A percentile compares a stretch with the other conserved stretches of the same genome.
These are phyloP conservation scores for Candida bentonensis DNA, from an alignment of 805 yeast species.

Conservation along the genomic window DNA sequence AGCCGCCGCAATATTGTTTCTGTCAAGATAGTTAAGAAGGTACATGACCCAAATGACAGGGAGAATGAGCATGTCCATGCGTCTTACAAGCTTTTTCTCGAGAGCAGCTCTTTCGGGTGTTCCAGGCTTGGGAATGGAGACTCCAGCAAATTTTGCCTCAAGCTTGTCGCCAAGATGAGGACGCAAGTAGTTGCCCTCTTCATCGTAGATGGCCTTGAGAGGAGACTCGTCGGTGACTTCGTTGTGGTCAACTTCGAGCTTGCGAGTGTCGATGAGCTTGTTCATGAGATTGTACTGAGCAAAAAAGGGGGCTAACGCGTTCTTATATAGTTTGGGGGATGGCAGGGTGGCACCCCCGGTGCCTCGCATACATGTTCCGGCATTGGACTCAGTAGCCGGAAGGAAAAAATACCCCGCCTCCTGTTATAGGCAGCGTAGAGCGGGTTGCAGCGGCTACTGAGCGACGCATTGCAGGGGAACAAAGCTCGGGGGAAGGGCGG, in stretches of 20 bases:
- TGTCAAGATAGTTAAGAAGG: conserved; percentile 31
- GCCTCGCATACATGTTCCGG: too few relatives aligned
- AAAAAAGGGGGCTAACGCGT: too few relatives aligned
- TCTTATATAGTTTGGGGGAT: too few relatives aligned
- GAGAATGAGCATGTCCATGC: conserved; percentile 29
- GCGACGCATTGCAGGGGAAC: too few relatives aligned
- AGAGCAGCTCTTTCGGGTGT: conserved; percentile 22
- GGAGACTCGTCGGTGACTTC: background rate
- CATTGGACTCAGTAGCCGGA: too few relatives aligned
- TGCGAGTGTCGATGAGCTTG: background rate
- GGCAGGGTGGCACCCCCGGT: too few relatives aligned
- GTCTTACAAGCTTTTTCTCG: conserved; percentile 14
- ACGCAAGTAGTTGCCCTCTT: background rate
- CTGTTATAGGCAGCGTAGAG: too few relatives aligned
- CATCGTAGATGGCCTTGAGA: background rate
- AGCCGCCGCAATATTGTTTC: conserved; percentile 34
- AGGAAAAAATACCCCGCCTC: too few relatives aligned
- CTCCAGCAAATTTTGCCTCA: conserved; percentile 6
- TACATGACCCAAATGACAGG: conserved; percentile 32
- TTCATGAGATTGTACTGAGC: too few relatives aligned
- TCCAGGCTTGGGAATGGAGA: conserved; percentile 8
- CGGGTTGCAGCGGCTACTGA: too few relatives aligned
- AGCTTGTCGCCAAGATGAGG: background rate
- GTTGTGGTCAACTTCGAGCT: background rate
- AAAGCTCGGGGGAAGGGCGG: too few relatives aligned